phyloP scores from a whole-genome alignment of 495 filamentous ascomycete species.

The Aspergillus haitiensis region DNA sequence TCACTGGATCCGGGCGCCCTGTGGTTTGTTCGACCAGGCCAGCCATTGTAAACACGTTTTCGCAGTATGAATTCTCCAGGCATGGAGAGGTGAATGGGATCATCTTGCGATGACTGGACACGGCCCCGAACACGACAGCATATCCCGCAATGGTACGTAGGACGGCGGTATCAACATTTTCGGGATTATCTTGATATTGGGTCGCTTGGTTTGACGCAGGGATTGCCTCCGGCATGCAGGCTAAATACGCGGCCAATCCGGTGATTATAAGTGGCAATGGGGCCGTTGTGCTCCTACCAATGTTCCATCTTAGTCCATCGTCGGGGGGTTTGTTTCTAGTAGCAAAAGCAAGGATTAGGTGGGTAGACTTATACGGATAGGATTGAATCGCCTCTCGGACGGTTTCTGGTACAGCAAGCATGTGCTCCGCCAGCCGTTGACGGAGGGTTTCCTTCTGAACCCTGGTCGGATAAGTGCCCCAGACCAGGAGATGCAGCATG shows the following conservation, averaged over 20 bases:
- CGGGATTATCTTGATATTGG: conserved; percentile 30
- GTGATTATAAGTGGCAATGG: conserved; percentile 36
- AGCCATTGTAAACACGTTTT: conserved; percentile 41
- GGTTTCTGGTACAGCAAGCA: conserved; percentile 29
- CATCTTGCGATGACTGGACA: conserved; percentile 31
- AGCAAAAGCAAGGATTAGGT: background rate
- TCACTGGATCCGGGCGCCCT: conserved; percentile 21
- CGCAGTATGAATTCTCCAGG: conserved; percentile 27
- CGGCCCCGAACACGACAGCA: conserved; percentile 35
- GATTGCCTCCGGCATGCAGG: conserved; percentile 27
- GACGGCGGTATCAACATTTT: conserved; percentile 28
- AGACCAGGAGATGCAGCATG: conserved; percentile 40
- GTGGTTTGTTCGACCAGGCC: conserved; percentile 25
- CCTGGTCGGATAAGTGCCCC: conserved; percentile 31
- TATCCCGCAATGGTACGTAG: conserved; percentile 33
- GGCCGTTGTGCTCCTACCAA: conserved; percentile 24
- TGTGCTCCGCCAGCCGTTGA: conserved; percentile 25
- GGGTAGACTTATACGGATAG: conserved; percentile 30
- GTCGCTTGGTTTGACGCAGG: conserved; percentile 24
- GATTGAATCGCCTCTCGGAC: conserved; percentile 29
- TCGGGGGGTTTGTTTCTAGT: background rate
- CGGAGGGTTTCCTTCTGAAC: conserved; percentile 28
- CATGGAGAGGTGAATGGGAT: conserved; percentile 26
- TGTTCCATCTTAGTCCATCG: background rate
- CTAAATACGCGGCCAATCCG: conserved; percentile 37